These are phyloP conservation scores for Udeniomyces megalosporus DNA, from an alignment of 768 basidiomycete genomes.

Conservation along the genomic window DNA sequence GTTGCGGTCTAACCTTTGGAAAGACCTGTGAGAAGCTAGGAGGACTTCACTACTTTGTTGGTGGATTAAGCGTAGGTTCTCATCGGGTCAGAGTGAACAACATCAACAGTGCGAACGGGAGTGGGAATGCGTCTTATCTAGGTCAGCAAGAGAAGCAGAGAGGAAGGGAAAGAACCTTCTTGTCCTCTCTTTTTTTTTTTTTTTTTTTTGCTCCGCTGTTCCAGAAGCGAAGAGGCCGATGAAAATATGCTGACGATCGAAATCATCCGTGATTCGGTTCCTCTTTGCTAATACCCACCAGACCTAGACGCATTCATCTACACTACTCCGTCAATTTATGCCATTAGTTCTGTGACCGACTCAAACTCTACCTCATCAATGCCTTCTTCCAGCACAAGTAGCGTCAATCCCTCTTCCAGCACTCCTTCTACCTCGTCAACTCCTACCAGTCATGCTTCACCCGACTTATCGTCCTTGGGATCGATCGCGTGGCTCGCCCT, in stretches of 20 bases:
- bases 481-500: too few species aligned
- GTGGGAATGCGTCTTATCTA: conserved; percentile 20
- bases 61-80: conserved; percentile 19
- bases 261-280: too few species aligned
- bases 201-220: background rate
- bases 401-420: background rate
- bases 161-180: too few species aligned
- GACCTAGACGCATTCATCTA: conserved; percentile 18
- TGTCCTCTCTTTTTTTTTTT: background rate
- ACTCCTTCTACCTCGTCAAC: background rate
- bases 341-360: background rate
- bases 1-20: conserved; percentile 21
- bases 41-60: conserved; percentile 21
- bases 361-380: background rate
- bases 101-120: conserved; percentile 8
- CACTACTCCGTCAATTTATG: conserved; percentile 18
- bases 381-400: background rate
- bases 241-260: background rate
- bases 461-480: too few species aligned
- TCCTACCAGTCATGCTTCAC: too few species aligned
- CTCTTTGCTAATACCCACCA: background rate
- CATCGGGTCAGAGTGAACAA: conserved; percentile 23
- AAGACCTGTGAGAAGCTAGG: conserved; percentile 28
- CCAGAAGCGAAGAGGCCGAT: background rate
- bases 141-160: conserved; percentile 18